phyloP scores from a whole-genome alignment of 805 yeast species.

The Metschnikowia lunata region DNA sequence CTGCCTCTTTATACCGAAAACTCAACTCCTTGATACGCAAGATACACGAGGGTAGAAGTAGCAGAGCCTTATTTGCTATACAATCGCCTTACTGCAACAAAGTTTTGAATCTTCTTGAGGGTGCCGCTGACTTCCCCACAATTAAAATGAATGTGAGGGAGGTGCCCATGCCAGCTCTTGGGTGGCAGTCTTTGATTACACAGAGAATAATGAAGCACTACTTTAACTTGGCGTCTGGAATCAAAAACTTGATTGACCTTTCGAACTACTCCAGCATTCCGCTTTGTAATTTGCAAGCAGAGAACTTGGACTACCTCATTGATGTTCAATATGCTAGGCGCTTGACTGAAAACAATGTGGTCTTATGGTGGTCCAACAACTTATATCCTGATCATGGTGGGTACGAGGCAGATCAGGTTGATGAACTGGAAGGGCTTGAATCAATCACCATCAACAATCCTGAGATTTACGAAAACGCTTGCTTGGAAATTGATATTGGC shows the following conservation, averaged over 20 bases:
- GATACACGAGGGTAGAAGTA: slow-evolving; percentile 56
- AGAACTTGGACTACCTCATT: slow-evolving; percentile 70
- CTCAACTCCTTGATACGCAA: slow-evolving; percentile 51
- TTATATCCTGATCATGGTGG: slow-evolving; percentile 87
- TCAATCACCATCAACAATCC: slow-evolving; percentile 74
- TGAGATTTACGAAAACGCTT: slow-evolving; percentile 71
- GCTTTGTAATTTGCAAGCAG: slow-evolving; percentile 76
- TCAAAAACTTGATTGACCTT: slow-evolving; percentile 58
- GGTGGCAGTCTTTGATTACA: slow-evolving; percentile 72
- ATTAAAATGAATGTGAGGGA: slow-evolving; percentile 58
- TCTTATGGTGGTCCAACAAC: slow-evolving; percentile 90
- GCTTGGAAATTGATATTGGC: slow-evolving; percentile 72
- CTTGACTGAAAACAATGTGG: slow-evolving; percentile 57
- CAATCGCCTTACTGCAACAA: slow-evolving; percentile 63
- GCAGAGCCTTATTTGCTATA: slow-evolving; percentile 60
- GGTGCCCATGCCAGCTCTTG: slow-evolving; percentile 62
- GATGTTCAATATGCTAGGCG: slow-evolving; percentile 85
- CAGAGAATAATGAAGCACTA: slow-evolving; percentile 66
- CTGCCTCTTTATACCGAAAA: slow-evolving; percentile 52
- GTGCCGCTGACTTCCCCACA: slow-evolving; percentile 56
- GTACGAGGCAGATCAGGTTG: slow-evolving; percentile 54
- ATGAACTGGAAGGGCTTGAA: slow-evolving; percentile 54
- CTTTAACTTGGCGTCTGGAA: slow-evolving; percentile 69
- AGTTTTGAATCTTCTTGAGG: slow-evolving; percentile 43
- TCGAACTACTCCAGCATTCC: slow-evolving; percentile 80